Percentiles rank a stretch among this genome's conserved stretches.
phyloP scores from a whole-genome alignment of 2,329 filamentous ascomycete genomes.

The Sordariomycetes sp. region DNA sequence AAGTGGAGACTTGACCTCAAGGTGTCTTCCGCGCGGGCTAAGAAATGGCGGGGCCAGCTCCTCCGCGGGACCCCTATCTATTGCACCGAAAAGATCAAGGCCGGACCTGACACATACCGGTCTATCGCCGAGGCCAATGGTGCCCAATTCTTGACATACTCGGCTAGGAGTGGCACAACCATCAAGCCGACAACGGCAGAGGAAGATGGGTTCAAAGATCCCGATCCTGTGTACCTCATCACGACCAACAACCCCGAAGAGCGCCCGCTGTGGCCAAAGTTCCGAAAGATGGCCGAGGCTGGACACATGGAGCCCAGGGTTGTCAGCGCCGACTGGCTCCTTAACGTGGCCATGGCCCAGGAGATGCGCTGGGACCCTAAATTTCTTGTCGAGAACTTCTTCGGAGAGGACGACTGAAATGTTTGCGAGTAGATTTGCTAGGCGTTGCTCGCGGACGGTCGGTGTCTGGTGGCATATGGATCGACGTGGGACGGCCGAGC shows the following conservation, averaged over 20 bases:
- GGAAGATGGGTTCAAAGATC: slow-evolving; percentile 50
- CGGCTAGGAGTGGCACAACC: slow-evolving; percentile 59
- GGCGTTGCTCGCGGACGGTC: no score
- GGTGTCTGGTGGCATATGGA: neutral
- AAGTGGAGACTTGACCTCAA: slow-evolving; percentile 61
- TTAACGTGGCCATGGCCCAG: slow-evolving; percentile 85
- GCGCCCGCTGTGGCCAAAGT: slow-evolving; percentile 67
- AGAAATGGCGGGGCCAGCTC: slow-evolving; percentile 66
- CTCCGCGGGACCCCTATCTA: slow-evolving; percentile 72
- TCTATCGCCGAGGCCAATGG: slow-evolving; percentile 84
- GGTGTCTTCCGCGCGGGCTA: slow-evolving; percentile 60
- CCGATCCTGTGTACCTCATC: slow-evolving; percentile 75
- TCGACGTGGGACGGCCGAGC: neutral
- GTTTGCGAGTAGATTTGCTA: no score
- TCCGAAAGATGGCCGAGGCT: slow-evolving; percentile 67
- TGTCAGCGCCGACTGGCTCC: slow-evolving; percentile 79
- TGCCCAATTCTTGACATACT: slow-evolving; percentile 70
- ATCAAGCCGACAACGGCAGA: slow-evolving; percentile 57
- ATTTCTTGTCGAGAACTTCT: slow-evolving; percentile 45
- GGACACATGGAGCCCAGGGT: slow-evolving; percentile 74
- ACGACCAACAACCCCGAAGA: slow-evolving; percentile 61
- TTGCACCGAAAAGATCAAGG: slow-evolving; percentile 70
- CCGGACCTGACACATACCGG: slow-evolving; percentile 76
- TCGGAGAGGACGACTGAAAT: slow-evolving; percentile 12
- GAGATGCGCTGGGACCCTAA: slow-evolving; percentile 58